Evolutionary conservation across 495 filamentous ascomycete genomes (phyloP), one percentile per base, ranked within the genome.

Genomic region (Rhypophila decipiens): DNA sequence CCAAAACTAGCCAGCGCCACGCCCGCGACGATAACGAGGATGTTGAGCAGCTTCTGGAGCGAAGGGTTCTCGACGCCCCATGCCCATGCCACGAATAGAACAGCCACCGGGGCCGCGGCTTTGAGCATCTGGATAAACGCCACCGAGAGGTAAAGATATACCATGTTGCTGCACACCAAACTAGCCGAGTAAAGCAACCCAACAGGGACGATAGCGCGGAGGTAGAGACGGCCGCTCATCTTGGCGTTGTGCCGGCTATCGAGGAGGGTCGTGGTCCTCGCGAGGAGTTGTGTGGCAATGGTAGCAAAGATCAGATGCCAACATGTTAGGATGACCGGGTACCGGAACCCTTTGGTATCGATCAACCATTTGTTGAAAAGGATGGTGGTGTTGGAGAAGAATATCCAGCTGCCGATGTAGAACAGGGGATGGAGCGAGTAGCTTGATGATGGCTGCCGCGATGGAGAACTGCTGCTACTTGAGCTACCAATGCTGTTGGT

Each of bases 281-380:
- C 79, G 42, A 90, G 71, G 56, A 88, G 44, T 59, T 88, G 86
- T 42, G 85, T 90, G 60, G 82, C 80, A 27, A 84, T 27, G 8
- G 85, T 88, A 4, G 85, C 82, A 61, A 88, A 88, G 54, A 73
- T 52, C 49, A 90, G 73, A 61, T 90, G 85, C 85, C 85, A 88
- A 69, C 79, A 84, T 66, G 86, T 88, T 44, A 90, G 74, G 50
- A 84, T 74, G 9, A 67, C 65, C 39, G 70, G 67, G 70, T 48
- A 70, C 93, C 88, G 76, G 69, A 95, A 95, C 44, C 84, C 76
- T 55, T 75, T 72, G 52, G 75, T 80, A 58, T 84, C 77, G 42
- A 95, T 75, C 38, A 96, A 80, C 75, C 85, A 89, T 71, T 95
- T 95, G 78, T 96, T 95, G 78, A 95, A 96, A 44, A 96, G 65